Evolutionary conservation across 2,329 filamentous ascomycete species (phyloP).

Genomic region (Colletotrichum orbiculare): DNA sequence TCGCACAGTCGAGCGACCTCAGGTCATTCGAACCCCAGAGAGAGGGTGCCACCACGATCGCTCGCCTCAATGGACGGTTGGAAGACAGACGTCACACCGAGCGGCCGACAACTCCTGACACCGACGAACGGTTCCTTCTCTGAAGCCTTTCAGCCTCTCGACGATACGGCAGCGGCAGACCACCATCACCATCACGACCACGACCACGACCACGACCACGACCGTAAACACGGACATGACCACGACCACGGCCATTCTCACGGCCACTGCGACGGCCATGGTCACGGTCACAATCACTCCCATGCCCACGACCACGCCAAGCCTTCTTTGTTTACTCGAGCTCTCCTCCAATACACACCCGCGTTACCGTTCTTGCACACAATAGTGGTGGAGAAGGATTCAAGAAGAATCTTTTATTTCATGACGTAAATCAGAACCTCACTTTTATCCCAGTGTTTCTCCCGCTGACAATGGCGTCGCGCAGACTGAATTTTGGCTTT

Average conservation of each 20-base stretch:
- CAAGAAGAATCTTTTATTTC: constrained; percentile 95
- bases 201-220: constrained; percentile 44
- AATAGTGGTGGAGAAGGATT: constrained; percentile 91
- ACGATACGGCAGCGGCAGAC: constrained; percentile 31
- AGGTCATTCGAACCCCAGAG: constrained; percentile 38
- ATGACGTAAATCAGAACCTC: constrained; percentile 73
- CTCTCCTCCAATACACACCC: constrained; percentile 76
- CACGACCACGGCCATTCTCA: constrained; percentile 29
- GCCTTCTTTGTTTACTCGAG: constrained; percentile 76
- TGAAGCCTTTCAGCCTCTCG: constrained; percentile 31
- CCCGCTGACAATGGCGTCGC: constrained; percentile 25
- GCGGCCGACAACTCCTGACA: constrained; percentile 53
- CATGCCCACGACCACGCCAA: constrained; percentile 54
- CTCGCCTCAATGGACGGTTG: constrained; percentile 52
- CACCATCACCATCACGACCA: constrained; percentile 43
- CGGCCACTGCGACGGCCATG: constrained; percentile 40
- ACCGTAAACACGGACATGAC: constrained; percentile 40
- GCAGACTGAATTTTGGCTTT: constrained; percentile 89
- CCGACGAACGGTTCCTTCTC: constrained; percentile 39
- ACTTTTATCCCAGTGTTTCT: constrained; percentile 2
- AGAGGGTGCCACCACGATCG: constrained; percentile 47
- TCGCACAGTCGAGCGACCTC: constrained; percentile 40
- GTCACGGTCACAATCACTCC: constrained; percentile 42
- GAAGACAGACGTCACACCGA: constrained; percentile 53
- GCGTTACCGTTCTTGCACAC: constrained; percentile 84